Percentiles rank a stretch among this genome's conserved stretches.
These are phyloP conservation scores for Phlebiopsis gigantea DNA, from an alignment of 768 basidiomycete genomes.

Conservation along the genomic window DNA sequence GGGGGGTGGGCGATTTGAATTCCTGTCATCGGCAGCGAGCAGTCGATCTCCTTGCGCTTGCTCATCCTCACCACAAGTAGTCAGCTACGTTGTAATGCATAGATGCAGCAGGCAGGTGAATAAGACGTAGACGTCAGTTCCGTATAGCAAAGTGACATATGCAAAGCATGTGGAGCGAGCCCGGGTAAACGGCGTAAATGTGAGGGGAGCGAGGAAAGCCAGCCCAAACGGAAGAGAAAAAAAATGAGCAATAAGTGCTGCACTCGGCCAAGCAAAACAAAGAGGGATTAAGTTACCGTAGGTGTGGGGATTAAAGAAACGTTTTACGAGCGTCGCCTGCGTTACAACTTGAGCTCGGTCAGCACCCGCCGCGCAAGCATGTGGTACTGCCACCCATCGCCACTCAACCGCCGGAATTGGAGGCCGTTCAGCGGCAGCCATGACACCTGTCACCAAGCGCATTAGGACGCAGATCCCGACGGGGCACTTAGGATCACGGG, in stretches of 20 bases:
- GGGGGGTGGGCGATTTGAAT: too few species aligned
- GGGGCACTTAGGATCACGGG: neutral
- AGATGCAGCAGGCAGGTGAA: neutral
- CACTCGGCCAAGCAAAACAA: conserved; percentile 4
- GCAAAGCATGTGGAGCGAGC: conserved; percentile 3
- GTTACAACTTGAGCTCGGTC: conserved; percentile 79
- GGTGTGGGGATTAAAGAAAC: neutral
- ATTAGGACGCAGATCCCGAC: conserved; percentile 3
- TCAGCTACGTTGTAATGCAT: neutral
- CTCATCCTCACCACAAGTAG: too few species aligned
- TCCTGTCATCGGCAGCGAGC: too few species aligned
- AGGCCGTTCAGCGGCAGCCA: conserved; percentile 92
- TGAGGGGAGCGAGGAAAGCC: neutral
- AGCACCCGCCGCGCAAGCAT: conserved; percentile 87
- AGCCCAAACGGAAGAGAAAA: neutral
- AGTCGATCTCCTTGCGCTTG: too few species aligned
- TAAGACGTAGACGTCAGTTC: neutral
- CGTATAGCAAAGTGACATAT: neutral
- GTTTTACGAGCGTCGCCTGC: conserved; percentile 6
- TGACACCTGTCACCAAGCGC: conserved; percentile 58
- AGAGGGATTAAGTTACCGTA: conserved; percentile 3
- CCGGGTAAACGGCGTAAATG: neutral
- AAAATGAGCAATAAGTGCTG: conserved; percentile 3
- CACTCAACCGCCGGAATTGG: conserved; percentile 86
- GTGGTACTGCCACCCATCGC: conserved; percentile 96